A percentile compares a stretch with the other conserved stretches of the same genome.
Conservation (phyloP, 495 filamentous ascomycete species). For the Podospora bellae-mahoneyi region DNA sequence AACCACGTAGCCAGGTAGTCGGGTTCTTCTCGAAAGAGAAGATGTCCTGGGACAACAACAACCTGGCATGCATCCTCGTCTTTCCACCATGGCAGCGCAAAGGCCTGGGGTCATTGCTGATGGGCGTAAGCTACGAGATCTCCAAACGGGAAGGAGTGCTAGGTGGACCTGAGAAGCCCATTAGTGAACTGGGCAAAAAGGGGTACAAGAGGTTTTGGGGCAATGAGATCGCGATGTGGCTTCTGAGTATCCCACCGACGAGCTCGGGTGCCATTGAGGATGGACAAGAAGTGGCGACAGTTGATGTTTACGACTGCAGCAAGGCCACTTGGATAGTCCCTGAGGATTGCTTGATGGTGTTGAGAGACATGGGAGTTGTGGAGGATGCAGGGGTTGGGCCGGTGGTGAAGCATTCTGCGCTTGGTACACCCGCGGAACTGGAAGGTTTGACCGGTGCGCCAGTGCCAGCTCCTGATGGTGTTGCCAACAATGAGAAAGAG, state of each 20-base stretch:
- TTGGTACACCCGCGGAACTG: not conserved
- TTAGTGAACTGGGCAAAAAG: conserved; percentile 75
- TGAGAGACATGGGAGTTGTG: conserved; percentile 72
- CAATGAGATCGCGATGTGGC: conserved; percentile 66
- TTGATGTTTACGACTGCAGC: conserved; percentile 43
- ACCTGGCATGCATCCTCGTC: conserved; percentile 92
- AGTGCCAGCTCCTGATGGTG: conserved; percentile 16
- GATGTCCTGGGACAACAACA: conserved; percentile 97
- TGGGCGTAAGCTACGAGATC: conserved; percentile 90
- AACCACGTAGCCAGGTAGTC: conserved; percentile 56
- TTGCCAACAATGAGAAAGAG: conserved; percentile 16
- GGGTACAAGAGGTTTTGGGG: conserved; percentile 85
- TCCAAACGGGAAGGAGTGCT: conserved; percentile 79
- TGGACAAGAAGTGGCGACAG: conserved; percentile 17
- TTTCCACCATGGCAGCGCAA: conserved; percentile 94
- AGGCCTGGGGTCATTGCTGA: conserved; percentile 82
- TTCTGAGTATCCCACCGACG: conserved; percentile 46
- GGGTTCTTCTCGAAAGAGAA: conserved; percentile 99
- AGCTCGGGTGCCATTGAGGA: conserved; percentile 21
- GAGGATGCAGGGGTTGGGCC: conserved; percentile 54
- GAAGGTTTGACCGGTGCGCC: not conserved
- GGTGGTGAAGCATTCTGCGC: not conserved
- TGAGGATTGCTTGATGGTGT: conserved; percentile 76
- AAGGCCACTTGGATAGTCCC: conserved; percentile 70
- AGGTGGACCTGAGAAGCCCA: conserved; percentile 89